phyloP scores from a whole-genome alignment of 2,329 filamentous ascomycete species.

The Alternaria postmessia region DNA sequence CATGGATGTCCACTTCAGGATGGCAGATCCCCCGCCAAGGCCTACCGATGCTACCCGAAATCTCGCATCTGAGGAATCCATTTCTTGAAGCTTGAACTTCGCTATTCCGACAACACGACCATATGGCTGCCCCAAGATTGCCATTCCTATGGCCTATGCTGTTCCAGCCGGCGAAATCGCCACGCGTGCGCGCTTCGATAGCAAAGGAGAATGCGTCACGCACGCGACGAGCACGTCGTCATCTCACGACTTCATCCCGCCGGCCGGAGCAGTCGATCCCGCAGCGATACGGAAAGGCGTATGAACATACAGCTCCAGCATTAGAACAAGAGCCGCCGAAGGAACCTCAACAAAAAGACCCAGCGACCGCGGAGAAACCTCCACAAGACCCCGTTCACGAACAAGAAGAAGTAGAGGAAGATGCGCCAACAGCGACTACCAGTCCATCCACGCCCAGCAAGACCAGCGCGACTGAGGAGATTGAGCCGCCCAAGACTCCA shows the following conservation, averaged over 20 bases:
- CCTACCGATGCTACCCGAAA: conserved; percentile 18
- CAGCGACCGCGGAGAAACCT: conserved; percentile 11
- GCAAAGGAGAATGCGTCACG: conserved; percentile 14
- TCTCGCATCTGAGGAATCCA: conserved; percentile 15
- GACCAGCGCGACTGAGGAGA: conserved; percentile 22
- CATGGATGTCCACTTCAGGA: conserved; percentile 20
- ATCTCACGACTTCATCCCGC: conserved; percentile 43
- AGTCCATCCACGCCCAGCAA: conserved; percentile 25
- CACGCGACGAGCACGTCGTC: conserved; percentile 26
- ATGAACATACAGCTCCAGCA: conserved; percentile 55
- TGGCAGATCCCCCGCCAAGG: conserved; percentile 23
- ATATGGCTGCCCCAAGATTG: conserved; percentile 56
- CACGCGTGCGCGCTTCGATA: conserved; percentile 28
- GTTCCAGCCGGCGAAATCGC: conserved; percentile 43
- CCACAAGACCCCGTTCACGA: conserved; percentile 21
- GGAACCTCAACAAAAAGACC: conserved; percentile 13
- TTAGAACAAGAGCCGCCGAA: conserved; percentile 19
- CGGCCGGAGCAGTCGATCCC: conserved; percentile 39
- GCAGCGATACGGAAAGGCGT: conserved; percentile 59
- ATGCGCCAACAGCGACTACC: conserved; percentile 25
- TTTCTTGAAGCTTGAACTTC: conserved; percentile 1
- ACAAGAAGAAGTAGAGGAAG: conserved; percentile 38
- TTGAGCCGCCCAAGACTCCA: conserved; percentile 14
- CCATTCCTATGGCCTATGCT: conserved; percentile 59
- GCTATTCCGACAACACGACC: conserved; percentile 10